Percentiles rank a stretch among this genome's conserved stretches.
These are phyloP conservation scores for Apiospora sp. DNA, from an alignment of 2,329 filamentous ascomycete genomes.

Conservation along the genomic window DNA sequence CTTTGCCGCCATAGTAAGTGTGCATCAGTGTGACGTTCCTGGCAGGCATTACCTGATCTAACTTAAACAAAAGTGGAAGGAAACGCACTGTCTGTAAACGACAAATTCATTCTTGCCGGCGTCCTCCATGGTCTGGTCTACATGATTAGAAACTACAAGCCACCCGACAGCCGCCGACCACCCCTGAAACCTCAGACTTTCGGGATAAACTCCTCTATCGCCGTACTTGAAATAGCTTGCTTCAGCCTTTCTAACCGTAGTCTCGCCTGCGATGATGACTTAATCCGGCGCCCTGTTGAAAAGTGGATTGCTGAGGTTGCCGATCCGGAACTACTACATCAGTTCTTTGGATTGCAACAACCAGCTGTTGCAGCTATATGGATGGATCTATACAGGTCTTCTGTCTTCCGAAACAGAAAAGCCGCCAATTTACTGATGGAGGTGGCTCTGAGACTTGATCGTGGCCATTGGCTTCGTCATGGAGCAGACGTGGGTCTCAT, in stretches of 20 bases:
- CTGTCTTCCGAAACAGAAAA: background rate
- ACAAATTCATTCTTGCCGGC: too few relatives aligned
- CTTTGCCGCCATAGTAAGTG: background rate
- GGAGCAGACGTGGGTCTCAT: fast-evolving
- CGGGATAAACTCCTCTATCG: background rate
- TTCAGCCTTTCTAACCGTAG: background rate
- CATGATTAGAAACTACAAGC: background rate
- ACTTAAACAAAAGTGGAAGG: background rate
- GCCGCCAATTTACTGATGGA: background rate
- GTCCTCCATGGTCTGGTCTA: background rate
- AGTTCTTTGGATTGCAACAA: background rate
- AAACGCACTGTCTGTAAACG: background rate
- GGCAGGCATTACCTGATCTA: background rate
- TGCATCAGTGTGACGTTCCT: too few relatives aligned
- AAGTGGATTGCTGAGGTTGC: background rate
- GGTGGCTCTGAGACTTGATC: background rate
- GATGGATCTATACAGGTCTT: background rate
- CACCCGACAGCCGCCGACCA: background rate
- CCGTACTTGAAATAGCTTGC: background rate
- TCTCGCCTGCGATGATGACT: fast-evolving
- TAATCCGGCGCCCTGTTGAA: background rate
- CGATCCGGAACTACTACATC: background rate
- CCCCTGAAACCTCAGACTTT: background rate
- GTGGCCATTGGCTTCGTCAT: background rate
- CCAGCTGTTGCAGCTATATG: background rate